Evolutionary conservation across 305 asterid genomes (phyloP).

Genomic region (Fraxinus greggii): DNA sequence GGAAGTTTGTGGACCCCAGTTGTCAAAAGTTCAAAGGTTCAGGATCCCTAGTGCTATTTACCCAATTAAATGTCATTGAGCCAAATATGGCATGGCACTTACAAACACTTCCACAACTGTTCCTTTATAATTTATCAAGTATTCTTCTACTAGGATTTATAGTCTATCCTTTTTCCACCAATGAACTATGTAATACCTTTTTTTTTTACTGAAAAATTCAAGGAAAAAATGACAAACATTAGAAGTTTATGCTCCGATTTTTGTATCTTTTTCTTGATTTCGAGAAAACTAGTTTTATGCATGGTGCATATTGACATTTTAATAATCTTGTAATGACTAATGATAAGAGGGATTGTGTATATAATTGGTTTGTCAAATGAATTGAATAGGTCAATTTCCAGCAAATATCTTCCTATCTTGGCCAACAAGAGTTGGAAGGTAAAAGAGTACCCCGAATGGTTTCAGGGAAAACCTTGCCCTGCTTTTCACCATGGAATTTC

Average conservation of each 20-base stretch:
- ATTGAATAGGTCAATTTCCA: slow-evolving; percentile 82
- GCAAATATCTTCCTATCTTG: slow-evolving; percentile 94
- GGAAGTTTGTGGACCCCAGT: not conserved
- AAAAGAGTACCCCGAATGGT: slow-evolving; percentile 98
- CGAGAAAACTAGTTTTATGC: not conserved
- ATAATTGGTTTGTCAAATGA: not conserved
- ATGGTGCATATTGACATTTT: not conserved
- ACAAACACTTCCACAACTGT: not conserved
- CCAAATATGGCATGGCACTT: not conserved
- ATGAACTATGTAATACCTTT: not conserved
- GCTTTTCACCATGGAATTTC: slow-evolving; percentile 95
- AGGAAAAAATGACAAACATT: not conserved
- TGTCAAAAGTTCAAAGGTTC: not conserved
- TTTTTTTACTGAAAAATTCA: not conserved
- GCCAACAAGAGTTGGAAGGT: slow-evolving; percentile 99
- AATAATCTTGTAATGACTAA: not conserved
- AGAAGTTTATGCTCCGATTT: not conserved
- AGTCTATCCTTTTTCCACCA: not conserved
- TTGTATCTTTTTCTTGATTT: not conserved
- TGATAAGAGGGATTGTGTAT: not conserved
- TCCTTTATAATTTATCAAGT: not conserved
- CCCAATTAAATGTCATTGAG: not conserved
- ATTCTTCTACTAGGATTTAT: not conserved
- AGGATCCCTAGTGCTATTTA: not conserved
- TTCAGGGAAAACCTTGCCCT: slow-evolving; percentile 94